Base-by-base conservation (phyloP, 768 basidiomycete species). In the Agrocybe pediades region DNA sequence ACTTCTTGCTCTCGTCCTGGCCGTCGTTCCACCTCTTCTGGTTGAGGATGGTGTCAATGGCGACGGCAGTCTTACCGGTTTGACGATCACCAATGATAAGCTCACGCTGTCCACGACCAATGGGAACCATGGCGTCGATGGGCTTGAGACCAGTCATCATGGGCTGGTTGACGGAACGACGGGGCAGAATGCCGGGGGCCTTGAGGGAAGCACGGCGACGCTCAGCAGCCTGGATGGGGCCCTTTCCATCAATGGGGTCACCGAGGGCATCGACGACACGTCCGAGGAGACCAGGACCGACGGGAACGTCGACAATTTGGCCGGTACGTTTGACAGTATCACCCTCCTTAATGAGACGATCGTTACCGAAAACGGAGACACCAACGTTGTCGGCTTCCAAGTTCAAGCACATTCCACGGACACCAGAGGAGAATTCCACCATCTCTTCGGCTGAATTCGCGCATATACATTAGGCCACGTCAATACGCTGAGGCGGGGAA, bases 61-160 rank as follows among this genome's bases (percentile, higher is more conserved):
- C 97, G 68, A 99, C 96, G 57, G 97, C 97, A 53, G 95, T 98
- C 80, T 99, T 99, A 55, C 97, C 97, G 57, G 97, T 99, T 71
- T 99, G 97, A 88, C 97, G 95, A 71, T 99, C 97, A 86, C 97
- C 97, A 65, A 99, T 99, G 75, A 99, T 99, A 55, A 99, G 84
- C 78, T 99, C 97, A 92, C 97, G 97, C 81, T 99, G 97, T 59
- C 97, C 97, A 88, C 97, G 97, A 71, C 97, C 97, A 73, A 99
- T 99, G 67, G 97, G 97, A 62, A 99, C 97, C 95, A 99, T 97
- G 72, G 97, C 96, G 75, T 99, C 97, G 74, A 99, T 98, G 71
- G 96, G 95, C 82, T 99, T 99, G 72, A 99, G 88, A 81, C 97
- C 97, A 62, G 97, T 99, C 90, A 97, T 92, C 97, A 99, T 99